A percentile compares a stretch with the other conserved stretches of the same genome.
phyloP scores from a whole-genome alignment of 495 filamentous ascomycete species.

The Cudoniella acicularis region DNA sequence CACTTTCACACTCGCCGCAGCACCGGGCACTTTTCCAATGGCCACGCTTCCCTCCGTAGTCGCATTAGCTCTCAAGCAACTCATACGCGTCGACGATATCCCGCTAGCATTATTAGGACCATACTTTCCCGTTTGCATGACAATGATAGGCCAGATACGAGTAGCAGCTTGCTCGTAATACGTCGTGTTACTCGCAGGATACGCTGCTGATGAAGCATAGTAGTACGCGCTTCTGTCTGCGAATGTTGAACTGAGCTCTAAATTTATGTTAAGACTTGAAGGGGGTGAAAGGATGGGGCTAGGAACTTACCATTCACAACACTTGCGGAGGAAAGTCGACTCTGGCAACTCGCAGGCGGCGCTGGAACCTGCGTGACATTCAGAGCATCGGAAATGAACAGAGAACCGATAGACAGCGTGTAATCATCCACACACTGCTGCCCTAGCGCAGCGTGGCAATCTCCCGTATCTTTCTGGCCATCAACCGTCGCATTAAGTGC shows the following conservation, averaged over 20 bases:
- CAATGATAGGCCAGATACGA: not conserved
- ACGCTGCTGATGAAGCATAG: not conserved
- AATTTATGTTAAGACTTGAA: not conserved
- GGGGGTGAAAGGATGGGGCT: not conserved
- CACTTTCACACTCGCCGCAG: not conserved
- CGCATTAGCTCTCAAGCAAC: conserved; percentile 5
- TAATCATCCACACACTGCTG: conserved; percentile 1
- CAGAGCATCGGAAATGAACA: not conserved
- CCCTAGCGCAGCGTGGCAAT: conserved; percentile 1
- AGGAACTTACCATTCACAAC: not conserved
- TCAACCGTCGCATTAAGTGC: conserved; percentile 2
- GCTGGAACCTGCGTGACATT: not conserved
- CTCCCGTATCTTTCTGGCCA: conserved; percentile 4
- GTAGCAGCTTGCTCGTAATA: not conserved
- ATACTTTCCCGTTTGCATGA: not conserved
- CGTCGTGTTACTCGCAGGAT: conserved; percentile 4
- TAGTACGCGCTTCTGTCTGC: not conserved
- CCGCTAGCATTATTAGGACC: not conserved
- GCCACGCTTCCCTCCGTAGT: conserved; percentile 1
- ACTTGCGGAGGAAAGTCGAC: not conserved
- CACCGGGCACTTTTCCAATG: conserved; percentile 10
- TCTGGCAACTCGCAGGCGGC: not conserved
- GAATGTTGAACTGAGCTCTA: not conserved
- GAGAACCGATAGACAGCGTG: not conserved
- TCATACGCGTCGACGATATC: not conserved